These are phyloP conservation scores for Rhizomucor pusillus DNA, from an alignment of 371 early-diverging fungal genomes.

Conservation along the genomic window DNA sequence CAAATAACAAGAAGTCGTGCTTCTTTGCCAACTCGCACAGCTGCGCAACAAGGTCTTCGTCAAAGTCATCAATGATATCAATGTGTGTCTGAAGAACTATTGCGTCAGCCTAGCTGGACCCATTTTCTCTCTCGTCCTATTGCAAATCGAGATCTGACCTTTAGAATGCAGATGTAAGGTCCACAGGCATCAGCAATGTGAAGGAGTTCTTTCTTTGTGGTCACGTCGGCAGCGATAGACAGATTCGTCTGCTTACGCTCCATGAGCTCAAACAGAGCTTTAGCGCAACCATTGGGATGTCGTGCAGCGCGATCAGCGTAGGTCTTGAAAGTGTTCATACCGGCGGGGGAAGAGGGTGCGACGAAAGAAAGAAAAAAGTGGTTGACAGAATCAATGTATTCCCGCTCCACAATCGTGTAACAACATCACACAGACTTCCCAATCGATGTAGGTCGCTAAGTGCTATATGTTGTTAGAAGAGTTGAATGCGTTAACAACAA, in stretches of 20 bases:
- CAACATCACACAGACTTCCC: no score
- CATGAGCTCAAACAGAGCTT: conserved; percentile 78
- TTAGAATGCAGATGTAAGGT: conserved; percentile 91
- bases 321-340: conserved; percentile 43
- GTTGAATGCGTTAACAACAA: no score
- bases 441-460: no score
- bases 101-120: not conserved
- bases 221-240: conserved; percentile 88
- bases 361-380: no score
- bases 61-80: conserved; percentile 93
- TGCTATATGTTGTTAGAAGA: no score
- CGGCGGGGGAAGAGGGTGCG: not conserved
- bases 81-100: conserved; percentile 77
- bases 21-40: conserved; percentile 73
- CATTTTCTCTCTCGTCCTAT: not conserved
- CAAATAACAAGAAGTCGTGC: conserved; percentile 95
- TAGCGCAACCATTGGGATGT: conserved; percentile 69
- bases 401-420: no score
- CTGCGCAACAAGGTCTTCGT: conserved; percentile 70
- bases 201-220: conserved; percentile 82
- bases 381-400: no score
- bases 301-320: conserved; percentile 55
- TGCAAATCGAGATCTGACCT: conserved; percentile 50
- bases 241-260: conserved; percentile 91
- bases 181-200: conserved; percentile 86